Base-by-base conservation (phyloP, 345 rosid species). In the Euclidium syriacum region DNA sequence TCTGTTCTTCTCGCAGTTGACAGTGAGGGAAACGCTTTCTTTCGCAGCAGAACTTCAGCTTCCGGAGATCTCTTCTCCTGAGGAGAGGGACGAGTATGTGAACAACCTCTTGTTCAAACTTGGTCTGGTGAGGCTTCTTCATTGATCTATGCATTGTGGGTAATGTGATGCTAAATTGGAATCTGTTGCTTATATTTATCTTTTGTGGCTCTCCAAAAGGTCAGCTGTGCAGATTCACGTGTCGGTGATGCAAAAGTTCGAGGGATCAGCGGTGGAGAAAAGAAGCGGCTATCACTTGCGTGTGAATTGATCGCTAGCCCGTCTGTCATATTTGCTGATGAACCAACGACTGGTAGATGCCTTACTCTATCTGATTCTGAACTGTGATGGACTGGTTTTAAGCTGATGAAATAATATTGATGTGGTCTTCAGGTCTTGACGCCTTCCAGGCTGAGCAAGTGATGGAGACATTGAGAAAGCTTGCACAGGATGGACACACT, bases 221-320 rank as follows among this genome's bases (percentile, higher is more conserved):
- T 85, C 64, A 80, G 85, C 62, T 89, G 96, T 70, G 95, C 99
- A 41, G 88, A 87, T 72, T 72, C 96, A 30, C 79, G 58, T 71
- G 89, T 94, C 59, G 99, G 99, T 49, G 99, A 94, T 83, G 90
- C 95, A 63, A 90, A 94, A 79, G 91, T 87, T 64, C 96, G 96
- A 63, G 99, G 99, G 57, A 83, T 89, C 67, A 94, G 99, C 62
- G 99, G 99, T 22, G 99, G 99, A 63, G 99, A 94, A 73, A 94
- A 81, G 81, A 94, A 94, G 67, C 91, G 95, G 14, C 74, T 94
- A 17, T 81, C 97, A 1, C 65, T 89, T 50, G 99, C 97, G 0
- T 94, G 97, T 70, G 99, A 94, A 81, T 83, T 94, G 64, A 94
- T 94, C 36, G 97, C 99, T 42, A 94, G 99, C 43, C 99, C 99